These are phyloP conservation scores for Asterophora parasitica DNA, from an alignment of 768 basidiomycete species.

Conservation along the genomic window DNA sequence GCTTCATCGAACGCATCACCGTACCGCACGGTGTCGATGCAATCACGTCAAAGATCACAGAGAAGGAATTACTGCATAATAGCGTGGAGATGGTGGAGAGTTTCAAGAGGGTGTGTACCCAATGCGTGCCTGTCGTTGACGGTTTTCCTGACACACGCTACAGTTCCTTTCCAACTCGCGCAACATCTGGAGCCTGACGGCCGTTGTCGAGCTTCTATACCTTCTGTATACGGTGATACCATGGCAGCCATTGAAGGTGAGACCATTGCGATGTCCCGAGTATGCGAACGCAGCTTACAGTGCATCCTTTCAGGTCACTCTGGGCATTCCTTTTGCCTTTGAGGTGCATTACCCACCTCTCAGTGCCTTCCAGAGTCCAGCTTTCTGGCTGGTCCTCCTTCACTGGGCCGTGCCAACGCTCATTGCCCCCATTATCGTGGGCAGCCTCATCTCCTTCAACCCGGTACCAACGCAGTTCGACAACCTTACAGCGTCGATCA, in stretches of 20 bases:
- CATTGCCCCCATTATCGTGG: conserved; percentile 52
- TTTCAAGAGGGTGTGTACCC: conserved; percentile 31
- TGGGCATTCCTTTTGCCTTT: conserved; percentile 18
- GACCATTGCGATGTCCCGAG: conserved; percentile 11
- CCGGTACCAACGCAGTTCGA: conserved; percentile 44
- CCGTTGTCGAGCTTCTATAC: conserved; percentile 48
- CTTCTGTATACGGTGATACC: conserved; percentile 50
- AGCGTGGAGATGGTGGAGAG: conserved; percentile 32
- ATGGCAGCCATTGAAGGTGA: conserved; percentile 43
- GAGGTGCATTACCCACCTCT: conserved; percentile 47
- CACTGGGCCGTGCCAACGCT: conserved; percentile 64
- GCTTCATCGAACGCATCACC: conserved; percentile 32
- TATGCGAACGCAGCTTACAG: not conserved
- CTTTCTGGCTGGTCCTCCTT: conserved; percentile 50
- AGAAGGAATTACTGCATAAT: conserved; percentile 31
- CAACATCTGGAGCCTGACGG: conserved; percentile 55
- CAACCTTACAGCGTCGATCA: conserved; percentile 59
- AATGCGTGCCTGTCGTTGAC: not conserved
- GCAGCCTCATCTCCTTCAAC: conserved; percentile 59
- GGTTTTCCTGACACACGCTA: conserved; percentile 6
- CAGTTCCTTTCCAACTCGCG: conserved; percentile 63
- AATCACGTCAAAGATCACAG: conserved; percentile 27
- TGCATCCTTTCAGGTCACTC: conserved; percentile 14
- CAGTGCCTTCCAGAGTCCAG: conserved; percentile 36
- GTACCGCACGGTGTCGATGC: conserved; percentile 25